Evolutionary conservation across 176 grass and related monocot species (phyloP), one percentile per base, ranked within the genome.

Genomic region (Urochloa ruziziensis): DNA sequence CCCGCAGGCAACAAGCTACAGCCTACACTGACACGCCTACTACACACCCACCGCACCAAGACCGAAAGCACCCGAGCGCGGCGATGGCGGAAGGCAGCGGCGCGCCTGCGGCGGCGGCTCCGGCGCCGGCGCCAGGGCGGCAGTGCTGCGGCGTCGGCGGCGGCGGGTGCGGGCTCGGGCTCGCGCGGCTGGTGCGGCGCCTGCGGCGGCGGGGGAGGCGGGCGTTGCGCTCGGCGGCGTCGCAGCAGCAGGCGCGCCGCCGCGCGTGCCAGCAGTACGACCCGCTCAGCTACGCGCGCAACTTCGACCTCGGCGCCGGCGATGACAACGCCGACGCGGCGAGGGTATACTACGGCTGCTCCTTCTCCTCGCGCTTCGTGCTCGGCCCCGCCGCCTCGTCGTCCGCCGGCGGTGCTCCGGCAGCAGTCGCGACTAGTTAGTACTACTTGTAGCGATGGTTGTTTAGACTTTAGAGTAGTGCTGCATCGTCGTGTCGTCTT

Each of bases 281-380:
- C 58, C 92, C 90, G 29, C 81, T 91, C 29, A 97, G 95, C 86
- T 94, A 94, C 67, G 92, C 92, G 44, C 75, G 86, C 79, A 97
- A 94, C 85, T 97, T 97, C 64, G 95, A 97, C 58, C 63, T 80
- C 78, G 84, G 85, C 44, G 87, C 82, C 67, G 79, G 75, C 34
- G 51, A 2, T 62, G 64, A 5, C 67, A 75, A 30, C 78, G 24
- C 56, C 7, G 90, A 90, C 23, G 90, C 70, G 1, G 90, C 88
- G 17, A 10, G 32, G 16, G 74, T 85, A 74, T 91, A 91, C 61
- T 83, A 94, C 83, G 59, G 79, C 79, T 83, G 81, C 83, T 86
- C 95, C 40, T 97, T 94, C 84, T 93, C 92, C 28, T 94, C 90
- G 10, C 85, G 95, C 78, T 97, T 94, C 82, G 92, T 85, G 27